These are phyloP conservation scores for Beauveria varroae DNA, from an alignment of 2,329 filamentous ascomycete genomes.

Conservation along the genomic window DNA sequence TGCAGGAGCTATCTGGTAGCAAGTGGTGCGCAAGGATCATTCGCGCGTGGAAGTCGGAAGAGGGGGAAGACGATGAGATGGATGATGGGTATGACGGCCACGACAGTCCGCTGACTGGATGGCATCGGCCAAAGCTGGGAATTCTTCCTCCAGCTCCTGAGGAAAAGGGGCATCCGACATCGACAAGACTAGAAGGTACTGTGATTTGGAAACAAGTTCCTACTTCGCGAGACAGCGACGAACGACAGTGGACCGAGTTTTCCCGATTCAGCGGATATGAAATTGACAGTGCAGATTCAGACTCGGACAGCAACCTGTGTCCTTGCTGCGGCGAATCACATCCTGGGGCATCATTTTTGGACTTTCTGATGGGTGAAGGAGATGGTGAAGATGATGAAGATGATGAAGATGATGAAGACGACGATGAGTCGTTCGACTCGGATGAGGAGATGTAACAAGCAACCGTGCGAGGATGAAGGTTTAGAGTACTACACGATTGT, in stretches of 20 bases:
- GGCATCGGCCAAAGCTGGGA: slow-evolving; percentile 22
- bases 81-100: slow-evolving; percentile 18
- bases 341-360: slow-evolving; percentile 27
- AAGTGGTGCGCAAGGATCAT: slow-evolving; percentile 37
- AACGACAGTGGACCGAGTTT: slow-evolving; percentile 44
- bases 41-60: slow-evolving; percentile 32
- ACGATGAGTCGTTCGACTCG: neutral
- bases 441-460: slow-evolving; percentile 1
- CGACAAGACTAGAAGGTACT: slow-evolving; percentile 32
- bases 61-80: slow-evolving; percentile 18
- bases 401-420: neutral
- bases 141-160: slow-evolving; percentile 32
- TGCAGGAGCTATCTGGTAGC: slow-evolving; percentile 33
- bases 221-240: slow-evolving; percentile 27
- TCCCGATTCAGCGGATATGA: slow-evolving; percentile 32
- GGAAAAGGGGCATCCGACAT: slow-evolving; percentile 35
- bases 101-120: slow-evolving; percentile 18
- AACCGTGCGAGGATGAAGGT: neutral
- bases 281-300: slow-evolving; percentile 24
- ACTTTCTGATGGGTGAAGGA: slow-evolving; percentile 13
- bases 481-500: neutral
- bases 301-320: slow-evolving; percentile 30
- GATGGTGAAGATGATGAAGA: neutral
- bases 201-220: slow-evolving; percentile 48
- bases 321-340: slow-evolving; percentile 34